phyloP scores from a whole-genome alignment of 2,329 filamentous ascomycete genomes.

The Paraphaeosphaeria minitans region DNA sequence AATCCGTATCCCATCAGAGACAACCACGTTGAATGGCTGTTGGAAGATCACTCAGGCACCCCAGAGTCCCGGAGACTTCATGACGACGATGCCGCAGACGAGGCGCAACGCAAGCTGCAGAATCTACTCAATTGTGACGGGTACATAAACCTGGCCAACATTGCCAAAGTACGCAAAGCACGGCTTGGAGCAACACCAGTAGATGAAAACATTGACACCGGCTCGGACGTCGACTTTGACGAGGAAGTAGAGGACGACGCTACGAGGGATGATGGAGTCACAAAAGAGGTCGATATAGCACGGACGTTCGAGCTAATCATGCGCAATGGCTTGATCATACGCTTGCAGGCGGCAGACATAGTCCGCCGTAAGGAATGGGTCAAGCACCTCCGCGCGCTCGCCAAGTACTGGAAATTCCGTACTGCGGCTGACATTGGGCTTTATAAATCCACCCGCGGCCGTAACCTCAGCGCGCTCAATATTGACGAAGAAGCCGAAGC shows the following conservation, averaged over 20 bases:
- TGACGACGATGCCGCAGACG: conserved; percentile 64
- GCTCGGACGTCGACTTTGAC: conserved; percentile 62
- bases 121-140: conserved; percentile 66
- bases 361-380: conserved; percentile 67
- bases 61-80: conserved; percentile 54
- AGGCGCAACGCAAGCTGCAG: conserved; percentile 62
- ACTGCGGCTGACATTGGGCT: conserved; percentile 61
- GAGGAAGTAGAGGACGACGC: conserved; percentile 52
- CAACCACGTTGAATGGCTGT: conserved; percentile 62
- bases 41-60: conserved; percentile 48
- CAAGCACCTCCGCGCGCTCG: conserved; percentile 59
- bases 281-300: conserved; percentile 59
- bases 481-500: conserved; percentile 71
- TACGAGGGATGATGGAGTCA: conserved; percentile 58
- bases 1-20: conserved; percentile 64
- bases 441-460: conserved; percentile 61
- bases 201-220: conserved; percentile 58
- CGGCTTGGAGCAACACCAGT: conserved; percentile 57
- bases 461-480: conserved; percentile 63
- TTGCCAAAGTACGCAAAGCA: conserved; percentile 63
- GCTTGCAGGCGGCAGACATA: conserved; percentile 63
- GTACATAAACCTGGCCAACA: conserved; percentile 65
- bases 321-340: conserved; percentile 65
- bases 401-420: conserved; percentile 67
- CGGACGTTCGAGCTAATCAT: conserved; percentile 66